Evolutionary conservation across 2,329 filamentous ascomycete species (phyloP).

Genomic region (Trichothecium roseum): DNA sequence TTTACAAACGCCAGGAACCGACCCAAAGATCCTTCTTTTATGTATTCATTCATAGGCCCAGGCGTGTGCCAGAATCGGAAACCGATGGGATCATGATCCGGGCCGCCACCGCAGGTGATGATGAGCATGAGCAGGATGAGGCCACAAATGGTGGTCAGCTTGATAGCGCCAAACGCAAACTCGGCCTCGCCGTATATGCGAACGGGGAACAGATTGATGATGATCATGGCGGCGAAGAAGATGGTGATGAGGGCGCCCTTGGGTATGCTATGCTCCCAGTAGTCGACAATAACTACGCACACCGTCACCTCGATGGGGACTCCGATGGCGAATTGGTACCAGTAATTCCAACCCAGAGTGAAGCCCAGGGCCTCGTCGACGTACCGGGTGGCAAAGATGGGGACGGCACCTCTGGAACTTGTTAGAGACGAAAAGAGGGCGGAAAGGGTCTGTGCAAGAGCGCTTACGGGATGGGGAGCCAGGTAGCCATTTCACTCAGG

Average conservation of each 20-base stretch:
- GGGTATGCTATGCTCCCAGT: constrained; percentile 23
- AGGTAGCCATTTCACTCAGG: constrained; percentile 51
- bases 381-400: constrained; percentile 36
- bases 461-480: constrained; percentile 43
- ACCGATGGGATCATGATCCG: constrained; percentile 29
- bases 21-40: constrained; percentile 24
- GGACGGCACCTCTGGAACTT: constrained; percentile 28
- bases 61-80: constrained; percentile 35
- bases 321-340: constrained; percentile 38
- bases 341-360: constrained; percentile 41
- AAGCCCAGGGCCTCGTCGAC: constrained; percentile 37
- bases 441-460: no score
- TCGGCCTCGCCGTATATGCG: constrained; percentile 43
- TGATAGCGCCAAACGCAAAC: constrained; percentile 36
- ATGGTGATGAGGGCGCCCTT: constrained; percentile 22
- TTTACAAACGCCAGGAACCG: constrained; percentile 32
- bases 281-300: constrained; percentile 35
- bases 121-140: constrained; percentile 39
- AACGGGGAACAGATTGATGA: constrained; percentile 26
- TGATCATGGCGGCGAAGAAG: constrained; percentile 25
- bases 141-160: constrained; percentile 37
- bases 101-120: constrained; percentile 35
- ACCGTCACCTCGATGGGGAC: constrained; percentile 37
- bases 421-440: no score
- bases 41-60: constrained; percentile 30